Evolutionary conservation across 257 asterid species (phyloP).

Genomic region (Ajuga chamaepitys): DNA sequence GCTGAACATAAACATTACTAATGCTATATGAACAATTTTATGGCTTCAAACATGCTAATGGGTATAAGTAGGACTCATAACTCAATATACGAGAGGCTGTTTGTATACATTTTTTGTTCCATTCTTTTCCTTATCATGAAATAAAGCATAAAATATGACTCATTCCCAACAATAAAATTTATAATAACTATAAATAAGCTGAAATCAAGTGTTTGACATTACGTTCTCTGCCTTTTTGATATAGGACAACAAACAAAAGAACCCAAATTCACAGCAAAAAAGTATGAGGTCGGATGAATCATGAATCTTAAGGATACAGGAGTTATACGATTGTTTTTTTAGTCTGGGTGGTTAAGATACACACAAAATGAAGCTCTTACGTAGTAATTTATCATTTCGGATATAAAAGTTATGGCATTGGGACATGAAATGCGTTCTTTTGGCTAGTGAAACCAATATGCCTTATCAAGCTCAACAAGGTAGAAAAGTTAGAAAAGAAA

Average conservation of each 20-base stretch:
- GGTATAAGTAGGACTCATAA: not conserved
- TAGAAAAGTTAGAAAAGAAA: not conserved
- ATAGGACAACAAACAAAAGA: not conserved
- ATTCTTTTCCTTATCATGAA: not conserved
- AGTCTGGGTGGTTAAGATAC: not conserved
- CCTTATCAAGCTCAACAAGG: too few relatives aligned
- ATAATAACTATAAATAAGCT: not conserved
- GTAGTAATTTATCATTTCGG: not conserved
- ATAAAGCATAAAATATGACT: not conserved
- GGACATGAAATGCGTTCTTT: not conserved
- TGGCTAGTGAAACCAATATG: too few relatives aligned
- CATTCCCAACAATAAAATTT: not conserved
- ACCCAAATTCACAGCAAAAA: conserved; percentile 1
- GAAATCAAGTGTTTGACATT: not conserved
- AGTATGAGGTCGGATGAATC: not conserved
- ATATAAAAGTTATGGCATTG: not conserved
- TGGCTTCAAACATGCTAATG: not conserved
- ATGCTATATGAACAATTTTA: not conserved
- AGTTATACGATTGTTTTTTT: not conserved
- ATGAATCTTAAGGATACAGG: not conserved
- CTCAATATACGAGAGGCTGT: not conserved
- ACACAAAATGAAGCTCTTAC: not conserved
- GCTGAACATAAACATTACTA: not conserved
- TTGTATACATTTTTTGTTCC: not conserved
- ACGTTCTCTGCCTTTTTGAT: not conserved